phyloP scores from a whole-genome alignment of 495 filamentous ascomycete genomes.

The Ascodesmis nigricans region DNA sequence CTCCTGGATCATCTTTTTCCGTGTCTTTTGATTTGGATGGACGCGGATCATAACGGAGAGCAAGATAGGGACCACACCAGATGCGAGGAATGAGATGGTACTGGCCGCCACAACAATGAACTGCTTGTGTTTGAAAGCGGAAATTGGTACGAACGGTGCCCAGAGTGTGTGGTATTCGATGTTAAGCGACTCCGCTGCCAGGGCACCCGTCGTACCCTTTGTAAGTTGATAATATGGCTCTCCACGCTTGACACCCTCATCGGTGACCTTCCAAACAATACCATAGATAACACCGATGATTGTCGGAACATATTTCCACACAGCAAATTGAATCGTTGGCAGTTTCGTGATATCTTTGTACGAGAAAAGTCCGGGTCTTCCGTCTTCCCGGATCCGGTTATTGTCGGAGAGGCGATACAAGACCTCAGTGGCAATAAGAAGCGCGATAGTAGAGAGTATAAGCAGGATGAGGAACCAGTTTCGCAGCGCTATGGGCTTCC shows the following conservation, averaged over 20 bases:
- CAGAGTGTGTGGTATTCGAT: constrained; percentile 49
- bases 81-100: constrained; percentile 37
- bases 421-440: constrained; percentile 36
- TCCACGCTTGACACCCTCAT: constrained; percentile 51
- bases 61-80: constrained; percentile 38
- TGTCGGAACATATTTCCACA: constrained; percentile 51
- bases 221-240: constrained; percentile 59
- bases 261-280: constrained; percentile 50
- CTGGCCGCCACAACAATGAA: constrained; percentile 44
- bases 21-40: constrained; percentile 25
- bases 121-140: constrained; percentile 36
- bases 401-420: constrained; percentile 34
- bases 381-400: constrained; percentile 23
- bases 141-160: constrained; percentile 38
- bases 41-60: constrained; percentile 36
- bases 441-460: constrained; percentile 32
- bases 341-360: constrained; percentile 34
- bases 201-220: constrained; percentile 33
- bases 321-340: constrained; percentile 33
- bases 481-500: constrained; percentile 51
- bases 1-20: constrained; percentile 16
- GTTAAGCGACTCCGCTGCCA: constrained; percentile 45
- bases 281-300: constrained; percentile 47
- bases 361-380: constrained; percentile 21
- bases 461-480: constrained; percentile 38